Evolutionary conservation across 2,329 filamentous ascomycete species (phyloP).

Genomic region (Fusarium sp.): DNA sequence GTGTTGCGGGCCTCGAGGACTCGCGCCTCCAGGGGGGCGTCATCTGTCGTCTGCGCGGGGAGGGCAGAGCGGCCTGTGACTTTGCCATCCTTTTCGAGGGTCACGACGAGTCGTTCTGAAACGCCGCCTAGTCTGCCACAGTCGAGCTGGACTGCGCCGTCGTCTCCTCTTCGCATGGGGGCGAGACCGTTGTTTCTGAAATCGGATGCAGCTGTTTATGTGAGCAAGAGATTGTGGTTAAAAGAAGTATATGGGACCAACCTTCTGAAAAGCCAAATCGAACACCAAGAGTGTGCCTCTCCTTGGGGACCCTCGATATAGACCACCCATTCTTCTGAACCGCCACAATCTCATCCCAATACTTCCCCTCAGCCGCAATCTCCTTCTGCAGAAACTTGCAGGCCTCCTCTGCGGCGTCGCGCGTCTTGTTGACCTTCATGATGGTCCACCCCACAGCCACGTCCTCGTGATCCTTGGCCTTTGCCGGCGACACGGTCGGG

Average conservation of each 20-base stretch:
- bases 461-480: conserved; percentile 66
- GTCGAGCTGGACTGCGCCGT: conserved; percentile 82
- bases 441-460: conserved; percentile 79
- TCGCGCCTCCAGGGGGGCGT: conserved; percentile 69
- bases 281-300: conserved; percentile 82
- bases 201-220: conserved; percentile 60
- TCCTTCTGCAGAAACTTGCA: conserved; percentile 80
- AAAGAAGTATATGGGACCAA: conserved; percentile 44
- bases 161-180: conserved; percentile 77
- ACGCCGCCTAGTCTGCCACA: conserved; percentile 63
- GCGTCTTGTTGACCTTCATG: conserved; percentile 79
- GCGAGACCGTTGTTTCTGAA: conserved; percentile 81
- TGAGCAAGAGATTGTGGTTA: conserved; percentile 40
- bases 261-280: conserved; percentile 89
- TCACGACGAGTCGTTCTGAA: conserved; percentile 74
- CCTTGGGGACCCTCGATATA: conserved; percentile 79
- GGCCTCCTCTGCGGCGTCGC: conserved; percentile 78
- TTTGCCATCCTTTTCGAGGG: conserved; percentile 67
- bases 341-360: conserved; percentile 87
- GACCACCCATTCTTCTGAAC: conserved; percentile 90
- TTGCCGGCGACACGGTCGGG: conserved; percentile 67
- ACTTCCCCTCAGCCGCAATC: conserved; percentile 82
- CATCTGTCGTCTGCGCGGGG: conserved; percentile 65
- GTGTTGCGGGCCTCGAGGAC: conserved; percentile 83
- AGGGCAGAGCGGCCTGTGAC: conserved; percentile 68